Evolutionary conservation across 768 basidiomycete genomes (phyloP).

Genomic region (Termitomyces sp.): DNA sequence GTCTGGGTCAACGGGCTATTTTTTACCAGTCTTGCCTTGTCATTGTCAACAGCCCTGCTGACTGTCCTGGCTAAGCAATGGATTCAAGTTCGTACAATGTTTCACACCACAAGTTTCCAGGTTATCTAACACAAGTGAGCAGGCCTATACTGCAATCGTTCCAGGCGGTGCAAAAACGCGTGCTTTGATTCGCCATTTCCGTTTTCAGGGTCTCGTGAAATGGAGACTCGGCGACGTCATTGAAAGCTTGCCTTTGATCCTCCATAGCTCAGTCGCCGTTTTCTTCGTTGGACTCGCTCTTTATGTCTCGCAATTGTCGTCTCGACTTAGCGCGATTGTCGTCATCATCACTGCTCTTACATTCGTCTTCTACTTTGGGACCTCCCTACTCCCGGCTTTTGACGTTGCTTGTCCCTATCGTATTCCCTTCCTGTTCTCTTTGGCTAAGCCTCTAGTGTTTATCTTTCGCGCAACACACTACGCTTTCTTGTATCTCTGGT

Average conservation of each 20-base stretch:
- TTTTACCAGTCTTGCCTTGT: background rate
- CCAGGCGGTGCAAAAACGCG: background rate
- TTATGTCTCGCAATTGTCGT: background rate
- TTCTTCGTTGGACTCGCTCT: slow-evolving; percentile 18
- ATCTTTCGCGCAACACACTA: background rate
- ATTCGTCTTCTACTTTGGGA: slow-evolving; percentile 1
- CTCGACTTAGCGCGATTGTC: background rate
- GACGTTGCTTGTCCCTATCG: background rate
- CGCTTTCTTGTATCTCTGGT: too few relatives aligned
- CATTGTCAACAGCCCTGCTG: background rate
- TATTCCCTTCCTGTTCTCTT: background rate
- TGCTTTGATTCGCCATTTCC: slow-evolving; percentile 4
- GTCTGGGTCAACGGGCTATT: slow-evolving; percentile 1
- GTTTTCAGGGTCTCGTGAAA: slow-evolving; percentile 6
- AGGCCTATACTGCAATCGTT: slow-evolving; percentile 3
- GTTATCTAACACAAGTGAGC: background rate
- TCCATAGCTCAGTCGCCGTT: slow-evolving; percentile 12
- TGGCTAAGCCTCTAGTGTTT: background rate
- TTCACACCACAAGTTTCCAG: background rate
- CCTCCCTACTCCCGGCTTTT: background rate
- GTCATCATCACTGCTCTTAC: background rate
- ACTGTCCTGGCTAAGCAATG: slow-evolving; percentile 4
- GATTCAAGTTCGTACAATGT: background rate
- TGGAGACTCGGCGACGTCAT: slow-evolving; percentile 11
- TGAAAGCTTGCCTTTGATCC: slow-evolving; percentile 12